These are phyloP conservation scores for Phanerochaete carnosa DNA, from an alignment of 768 basidiomycete genomes.

Conservation along the genomic window DNA sequence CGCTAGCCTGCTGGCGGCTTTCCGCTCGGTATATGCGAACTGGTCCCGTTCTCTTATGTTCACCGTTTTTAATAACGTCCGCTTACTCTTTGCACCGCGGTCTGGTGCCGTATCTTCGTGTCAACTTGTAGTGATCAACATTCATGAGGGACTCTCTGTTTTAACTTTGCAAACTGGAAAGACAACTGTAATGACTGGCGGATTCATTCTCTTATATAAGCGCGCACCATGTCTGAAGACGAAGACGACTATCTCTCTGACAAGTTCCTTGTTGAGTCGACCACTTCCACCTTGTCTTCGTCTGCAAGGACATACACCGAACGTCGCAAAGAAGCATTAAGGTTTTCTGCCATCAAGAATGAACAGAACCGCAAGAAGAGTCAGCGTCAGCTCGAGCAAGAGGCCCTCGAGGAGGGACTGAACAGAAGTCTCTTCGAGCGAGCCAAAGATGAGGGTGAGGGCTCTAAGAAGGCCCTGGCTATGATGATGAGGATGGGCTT, in stretches of 20 bases:
- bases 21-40: conserved; percentile 11
- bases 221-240: conserved; percentile 54
- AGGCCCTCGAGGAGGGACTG: conserved; percentile 75
- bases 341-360: conserved; percentile 57
- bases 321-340: conserved; percentile 63
- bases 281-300: conserved; percentile 28
- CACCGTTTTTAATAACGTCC: conserved; percentile 14
- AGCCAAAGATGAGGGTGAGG: conserved; percentile 56
- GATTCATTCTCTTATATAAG: conserved; percentile 5
- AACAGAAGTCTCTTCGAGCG: conserved; percentile 78
- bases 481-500: conserved; percentile 98
- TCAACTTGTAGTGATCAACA: conserved; percentile 23
- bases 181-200: conserved; percentile 6
- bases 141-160: conserved; percentile 20
- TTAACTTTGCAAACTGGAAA: conserved; percentile 5
- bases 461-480: conserved; percentile 71
- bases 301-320: conserved; percentile 65
- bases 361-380: conserved; percentile 64
- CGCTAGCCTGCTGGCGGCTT: conserved; percentile 3
- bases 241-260: conserved; percentile 90
- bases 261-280: conserved; percentile 62
- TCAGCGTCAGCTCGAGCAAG: conserved; percentile 65
- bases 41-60: conserved; percentile 24
- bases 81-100: conserved; percentile 17
- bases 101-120: conserved; percentile 27